These are phyloP conservation scores for Ploettnerulaceae sp. DNA, from an alignment of 2,329 filamentous ascomycete species.

Conservation along the genomic window DNA sequence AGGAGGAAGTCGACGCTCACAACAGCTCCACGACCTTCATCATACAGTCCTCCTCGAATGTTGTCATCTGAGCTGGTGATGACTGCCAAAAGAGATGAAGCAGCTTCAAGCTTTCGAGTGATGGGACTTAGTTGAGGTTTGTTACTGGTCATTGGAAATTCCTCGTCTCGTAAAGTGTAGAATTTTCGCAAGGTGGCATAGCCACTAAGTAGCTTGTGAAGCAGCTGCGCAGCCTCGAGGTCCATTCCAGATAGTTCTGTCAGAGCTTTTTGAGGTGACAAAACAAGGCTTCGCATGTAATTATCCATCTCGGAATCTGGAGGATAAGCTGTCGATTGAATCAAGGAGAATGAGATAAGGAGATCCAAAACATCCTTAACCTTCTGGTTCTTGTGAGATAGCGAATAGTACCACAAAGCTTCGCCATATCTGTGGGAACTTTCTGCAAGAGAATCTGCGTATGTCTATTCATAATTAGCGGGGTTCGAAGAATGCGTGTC, in stretches of 20 bases:
- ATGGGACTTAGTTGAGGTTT: slow-evolving; percentile 42
- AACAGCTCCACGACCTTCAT: slow-evolving; percentile 72
- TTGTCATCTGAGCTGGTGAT: slow-evolving; percentile 83
- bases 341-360: slow-evolving; percentile 79
- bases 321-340: slow-evolving; percentile 80
- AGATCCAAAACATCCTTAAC: slow-evolving; percentile 82
- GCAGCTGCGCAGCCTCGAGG: slow-evolving; percentile 72
- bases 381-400: slow-evolving; percentile 72
- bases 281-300: slow-evolving; percentile 64
- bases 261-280: slow-evolving; percentile 66
- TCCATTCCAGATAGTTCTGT: slow-evolving; percentile 69
- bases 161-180: slow-evolving; percentile 80
- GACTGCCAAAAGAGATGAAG: slow-evolving; percentile 71
- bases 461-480: slow-evolving; percentile 59
- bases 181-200: slow-evolving; percentile 89
- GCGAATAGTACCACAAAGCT: slow-evolving; percentile 84
- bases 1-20: slow-evolving; percentile 85
- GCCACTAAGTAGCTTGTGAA: slow-evolving; percentile 82
- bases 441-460: slow-evolving; percentile 71
- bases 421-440: slow-evolving; percentile 76
- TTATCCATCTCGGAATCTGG: slow-evolving; percentile 66
- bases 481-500: no score
- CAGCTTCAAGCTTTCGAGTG: slow-evolving; percentile 63
- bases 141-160: slow-evolving; percentile 37
- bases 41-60: slow-evolving; percentile 85